A percentile compares a stretch with the other conserved stretches of the same genome.
These are phyloP conservation scores for Apiotrichum mycotoxinovorans DNA, from an alignment of 1,284 basidiomycete genomes.

Conservation along the genomic window DNA sequence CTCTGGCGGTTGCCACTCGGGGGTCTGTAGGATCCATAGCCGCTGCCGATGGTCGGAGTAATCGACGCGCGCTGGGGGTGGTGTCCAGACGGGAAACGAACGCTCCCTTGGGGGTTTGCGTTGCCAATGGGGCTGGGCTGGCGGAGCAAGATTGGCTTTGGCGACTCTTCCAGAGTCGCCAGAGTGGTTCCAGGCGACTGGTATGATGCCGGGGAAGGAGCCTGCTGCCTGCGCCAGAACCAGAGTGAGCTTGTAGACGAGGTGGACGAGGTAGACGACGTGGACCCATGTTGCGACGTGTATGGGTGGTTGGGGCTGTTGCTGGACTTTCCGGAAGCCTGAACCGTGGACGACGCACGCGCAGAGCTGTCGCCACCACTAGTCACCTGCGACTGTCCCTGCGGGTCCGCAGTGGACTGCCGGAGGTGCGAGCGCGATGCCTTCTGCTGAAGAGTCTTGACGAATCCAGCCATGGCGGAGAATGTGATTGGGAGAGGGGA, in stretches of 20 bases:
- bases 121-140: background rate
- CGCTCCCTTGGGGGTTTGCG: background rate
- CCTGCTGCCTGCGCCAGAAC: conserved; percentile 2
- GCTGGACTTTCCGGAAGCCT: too few species aligned
- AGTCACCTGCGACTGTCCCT: background rate
- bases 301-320: too few species aligned
- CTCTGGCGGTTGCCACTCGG: background rate
- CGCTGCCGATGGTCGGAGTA: background rate
- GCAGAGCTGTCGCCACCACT: background rate
- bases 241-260: background rate
- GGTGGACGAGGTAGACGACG: background rate
- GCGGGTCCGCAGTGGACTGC: background rate
- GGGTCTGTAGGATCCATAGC: background rate
- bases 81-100: background rate
- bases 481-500: background rate
- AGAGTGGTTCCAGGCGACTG: background rate
- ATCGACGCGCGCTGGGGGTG: background rate
- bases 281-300: too few species aligned
- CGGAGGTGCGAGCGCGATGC: conserved; percentile 16
- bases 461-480: conserved; percentile 11
- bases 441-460: conserved; percentile 18
- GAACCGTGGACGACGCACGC: background rate
- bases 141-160: conserved; percentile 1
- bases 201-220: background rate
- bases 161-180: background rate